phyloP scores from a whole-genome alignment of 495 filamentous ascomycete genomes.

The Aspergillus ostianus region DNA sequence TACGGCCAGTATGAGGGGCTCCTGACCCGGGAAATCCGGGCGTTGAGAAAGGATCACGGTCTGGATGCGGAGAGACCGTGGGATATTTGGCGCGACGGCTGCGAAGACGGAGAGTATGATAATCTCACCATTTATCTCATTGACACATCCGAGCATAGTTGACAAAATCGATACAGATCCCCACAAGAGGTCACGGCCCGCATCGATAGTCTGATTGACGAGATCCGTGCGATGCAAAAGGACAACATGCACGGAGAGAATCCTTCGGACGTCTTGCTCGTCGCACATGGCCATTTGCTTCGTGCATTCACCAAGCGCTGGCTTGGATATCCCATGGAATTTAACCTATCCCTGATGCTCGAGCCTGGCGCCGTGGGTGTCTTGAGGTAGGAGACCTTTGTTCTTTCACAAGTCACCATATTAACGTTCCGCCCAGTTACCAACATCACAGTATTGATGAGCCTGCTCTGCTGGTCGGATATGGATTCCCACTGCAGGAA shows the following conservation, averaged over 20 bases:
- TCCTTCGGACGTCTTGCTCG: constrained; percentile 55
- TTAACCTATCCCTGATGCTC: constrained; percentile 65
- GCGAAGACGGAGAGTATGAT: constrained; percentile 53
- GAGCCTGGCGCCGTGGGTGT: constrained; percentile 75
- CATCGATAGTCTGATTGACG: constrained; percentile 63
- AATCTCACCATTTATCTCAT: background rate
- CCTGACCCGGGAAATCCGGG: constrained; percentile 61
- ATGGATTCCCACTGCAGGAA: background rate
- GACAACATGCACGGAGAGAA: constrained; percentile 46
- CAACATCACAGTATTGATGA: constrained; percentile 2
- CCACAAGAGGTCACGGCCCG: constrained; percentile 60
- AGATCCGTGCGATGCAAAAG: constrained; percentile 58
- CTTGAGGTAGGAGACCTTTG: constrained; percentile 49
- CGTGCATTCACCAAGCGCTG: constrained; percentile 79
- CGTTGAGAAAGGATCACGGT: constrained; percentile 55
- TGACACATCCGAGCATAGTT: background rate
- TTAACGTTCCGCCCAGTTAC: background rate
- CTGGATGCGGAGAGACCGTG: constrained; percentile 56
- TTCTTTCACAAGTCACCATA: background rate
- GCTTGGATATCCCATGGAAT: constrained; percentile 63
- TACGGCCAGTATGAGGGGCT: constrained; percentile 88
- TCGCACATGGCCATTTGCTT: constrained; percentile 75
- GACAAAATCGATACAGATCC: constrained; percentile 27
- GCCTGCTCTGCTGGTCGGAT: background rate
- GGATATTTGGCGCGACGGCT: constrained; percentile 85